Evolutionary conservation across 2,329 filamentous ascomycete genomes (phyloP), one percentile per base, ranked within the genome.

Genomic region (Fusarium sp.): DNA sequence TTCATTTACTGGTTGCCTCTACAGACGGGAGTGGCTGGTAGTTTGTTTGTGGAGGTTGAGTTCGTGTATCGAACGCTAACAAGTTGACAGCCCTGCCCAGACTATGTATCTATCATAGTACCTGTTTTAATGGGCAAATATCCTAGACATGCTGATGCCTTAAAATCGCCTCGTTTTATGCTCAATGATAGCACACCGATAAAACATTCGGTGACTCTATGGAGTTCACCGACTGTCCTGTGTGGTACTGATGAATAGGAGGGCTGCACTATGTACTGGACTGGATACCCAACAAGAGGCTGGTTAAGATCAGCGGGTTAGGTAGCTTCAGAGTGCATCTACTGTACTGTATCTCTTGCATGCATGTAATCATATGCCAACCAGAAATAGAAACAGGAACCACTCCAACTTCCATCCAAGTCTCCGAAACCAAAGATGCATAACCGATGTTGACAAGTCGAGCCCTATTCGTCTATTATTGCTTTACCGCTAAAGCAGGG

Each of bases 21-120:
- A 37, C 47, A 22, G 27, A 53, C 52, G 67, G 62, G 67, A 67
- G 67, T 70, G 67, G 67, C 61, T 70, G 67, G 47, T 56, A 41
- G 45, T 51, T 55, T 48, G n/a, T 22, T 58, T 27, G 63, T 68
- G 65, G 65, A 67, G 57, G 53, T 58, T 51, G 42, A 68, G 47
- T 63, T 49, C 20, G 42, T 58, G 47, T 59, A 67, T 58, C 42
- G 53, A 58, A 63, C 61, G 52, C 57, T 67, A 69, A 27, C 25
- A 53, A 24, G 24, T 45, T 49, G 48, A 61, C 55, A 65, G 48
- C 34, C 40, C 29, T 24, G 49, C 49, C 32, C 32, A 40, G 24
- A 40, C 25, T 18, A 12, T 29, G 37, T 41, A 11, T 3, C 4
- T 44, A 25, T 25, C 4, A n/a, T n/a, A 37, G 41, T 25, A 25